These are phyloP conservation scores for Xylariaceae sp. DNA, from an alignment of 2,329 filamentous ascomycete genomes.

Conservation along the genomic window DNA sequence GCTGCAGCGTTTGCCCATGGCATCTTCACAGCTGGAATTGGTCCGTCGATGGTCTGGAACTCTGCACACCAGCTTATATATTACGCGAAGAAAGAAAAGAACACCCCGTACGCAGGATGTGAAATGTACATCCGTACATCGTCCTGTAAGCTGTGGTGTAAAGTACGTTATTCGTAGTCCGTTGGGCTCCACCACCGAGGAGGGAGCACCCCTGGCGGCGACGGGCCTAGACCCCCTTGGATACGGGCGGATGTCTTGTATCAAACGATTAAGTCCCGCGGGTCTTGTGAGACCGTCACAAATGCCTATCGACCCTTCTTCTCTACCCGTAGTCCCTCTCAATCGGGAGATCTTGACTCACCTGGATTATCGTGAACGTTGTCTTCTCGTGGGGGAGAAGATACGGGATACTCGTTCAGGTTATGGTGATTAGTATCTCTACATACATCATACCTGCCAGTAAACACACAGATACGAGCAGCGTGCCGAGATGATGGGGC, in stretches of 20 bases:
- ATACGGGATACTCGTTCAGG: not conserved
- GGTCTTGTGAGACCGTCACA: not conserved
- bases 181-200: slow-evolving; percentile 11
- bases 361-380: not conserved
- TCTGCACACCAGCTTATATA: slow-evolving; percentile 3
- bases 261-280: not conserved
- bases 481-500: not conserved
- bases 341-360: not conserved
- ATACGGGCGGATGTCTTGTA: not conserved
- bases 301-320: not conserved
- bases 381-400: not conserved
- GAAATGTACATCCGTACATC: not conserved
- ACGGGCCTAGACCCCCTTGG: slow-evolving; percentile 17
- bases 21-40: slow-evolving; percentile 7
- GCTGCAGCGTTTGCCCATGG: slow-evolving; percentile 10
- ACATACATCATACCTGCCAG: too few species aligned
- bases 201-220: slow-evolving; percentile 8
- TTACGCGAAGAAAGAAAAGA: not conserved
- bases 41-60: slow-evolving; percentile 12
- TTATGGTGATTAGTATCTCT: not conserved
- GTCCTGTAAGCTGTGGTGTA: not conserved
- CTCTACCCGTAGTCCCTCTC: too few species aligned
- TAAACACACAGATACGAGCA: not conserved
- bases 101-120: not conserved
- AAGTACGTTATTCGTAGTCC: not conserved